Percentiles rank a stretch among this genome's conserved stretches.
Conservation (phyloP, 2,329 filamentous ascomycete species). For the Pseudogymnoascus sp. region DNA sequence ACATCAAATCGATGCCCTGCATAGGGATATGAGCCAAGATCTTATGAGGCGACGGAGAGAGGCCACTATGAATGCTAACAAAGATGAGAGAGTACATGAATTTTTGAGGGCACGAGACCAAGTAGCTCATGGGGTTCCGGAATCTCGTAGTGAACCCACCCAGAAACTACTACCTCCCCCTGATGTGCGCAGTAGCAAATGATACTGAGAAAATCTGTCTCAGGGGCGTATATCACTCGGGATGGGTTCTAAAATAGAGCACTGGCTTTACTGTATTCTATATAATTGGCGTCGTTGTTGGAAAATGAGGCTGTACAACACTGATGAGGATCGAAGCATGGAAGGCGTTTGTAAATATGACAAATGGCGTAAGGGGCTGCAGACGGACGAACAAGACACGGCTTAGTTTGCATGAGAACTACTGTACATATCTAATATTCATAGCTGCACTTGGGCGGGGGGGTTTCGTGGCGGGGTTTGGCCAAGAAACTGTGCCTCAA, state of each 20-base stretch:
- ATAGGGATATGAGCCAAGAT: conserved; percentile 59
- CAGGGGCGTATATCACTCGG: not conserved
- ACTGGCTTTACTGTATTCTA: not conserved
- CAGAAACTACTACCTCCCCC: conserved; percentile 7
- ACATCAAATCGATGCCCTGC: conserved; percentile 58
- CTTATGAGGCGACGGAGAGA: conserved; percentile 47
- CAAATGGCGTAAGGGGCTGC: not conserved
- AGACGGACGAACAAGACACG: not conserved
- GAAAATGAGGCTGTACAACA: not conserved
- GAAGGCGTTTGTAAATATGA: not conserved
- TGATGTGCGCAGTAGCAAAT: not conserved
- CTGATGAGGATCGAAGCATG: not conserved
- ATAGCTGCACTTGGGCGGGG: not conserved
- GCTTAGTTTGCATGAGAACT: not conserved
- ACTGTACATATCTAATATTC: not conserved
- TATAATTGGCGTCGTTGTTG: not conserved
- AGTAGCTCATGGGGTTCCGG: not conserved
- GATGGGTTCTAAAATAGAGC: not conserved
- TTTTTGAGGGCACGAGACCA: conserved; percentile 69
- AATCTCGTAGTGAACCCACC: not conserved
- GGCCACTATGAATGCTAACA: conserved; percentile 43
- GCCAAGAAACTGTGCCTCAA: conserved; percentile 2
- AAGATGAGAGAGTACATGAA: conserved; percentile 63
- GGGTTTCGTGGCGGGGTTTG: not conserved
- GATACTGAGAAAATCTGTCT: not conserved